Evolutionary conservation across 2,329 filamentous ascomycete genomes (phyloP).

Genomic region (Didymella glomerata): DNA sequence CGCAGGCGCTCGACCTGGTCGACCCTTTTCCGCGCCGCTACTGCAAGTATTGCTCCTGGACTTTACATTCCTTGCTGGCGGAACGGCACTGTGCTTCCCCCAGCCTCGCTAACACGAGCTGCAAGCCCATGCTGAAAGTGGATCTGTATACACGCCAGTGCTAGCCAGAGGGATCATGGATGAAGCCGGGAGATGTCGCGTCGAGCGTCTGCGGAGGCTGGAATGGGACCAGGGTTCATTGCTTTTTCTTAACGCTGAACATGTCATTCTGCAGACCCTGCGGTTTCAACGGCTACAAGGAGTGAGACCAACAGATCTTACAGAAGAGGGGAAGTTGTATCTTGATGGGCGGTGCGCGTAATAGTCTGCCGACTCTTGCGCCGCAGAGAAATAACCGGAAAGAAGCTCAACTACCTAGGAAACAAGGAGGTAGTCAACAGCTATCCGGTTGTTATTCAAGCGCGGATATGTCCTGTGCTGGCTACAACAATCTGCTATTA

Average conservation of each 20-base stretch:
- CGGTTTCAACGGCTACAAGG: slow-evolving; percentile 9
- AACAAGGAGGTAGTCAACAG: no score
- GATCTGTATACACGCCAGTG: slow-evolving; percentile 12
- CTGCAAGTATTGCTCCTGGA: slow-evolving; percentile 14
- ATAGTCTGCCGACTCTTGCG: background rate
- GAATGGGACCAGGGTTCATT: slow-evolving; percentile 15
- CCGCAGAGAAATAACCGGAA: no score
- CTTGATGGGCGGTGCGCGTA: background rate
- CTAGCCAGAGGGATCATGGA: slow-evolving; percentile 4
- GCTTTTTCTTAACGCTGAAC: slow-evolving; percentile 5
- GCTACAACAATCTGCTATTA: no score
- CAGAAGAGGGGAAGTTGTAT: background rate
- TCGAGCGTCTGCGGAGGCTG: slow-evolving; percentile 8
- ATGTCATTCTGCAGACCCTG: slow-evolving; percentile 2
- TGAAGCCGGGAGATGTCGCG: slow-evolving; percentile 16
- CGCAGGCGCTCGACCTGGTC: slow-evolving; percentile 1
- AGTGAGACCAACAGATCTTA: slow-evolving; percentile 18
- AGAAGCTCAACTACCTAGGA: no score
- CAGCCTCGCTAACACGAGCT: slow-evolving; percentile 14
- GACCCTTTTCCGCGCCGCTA: slow-evolving; percentile 6
- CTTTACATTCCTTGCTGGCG: slow-evolving; percentile 9
- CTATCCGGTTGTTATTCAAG: no score
- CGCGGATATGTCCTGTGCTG: no score
- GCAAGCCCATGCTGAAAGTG: slow-evolving; percentile 19
- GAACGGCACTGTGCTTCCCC: slow-evolving; percentile 7